phyloP scores from a whole-genome alignment of 768 basidiomycete genomes.

The Lactarius sanguifluus region DNA sequence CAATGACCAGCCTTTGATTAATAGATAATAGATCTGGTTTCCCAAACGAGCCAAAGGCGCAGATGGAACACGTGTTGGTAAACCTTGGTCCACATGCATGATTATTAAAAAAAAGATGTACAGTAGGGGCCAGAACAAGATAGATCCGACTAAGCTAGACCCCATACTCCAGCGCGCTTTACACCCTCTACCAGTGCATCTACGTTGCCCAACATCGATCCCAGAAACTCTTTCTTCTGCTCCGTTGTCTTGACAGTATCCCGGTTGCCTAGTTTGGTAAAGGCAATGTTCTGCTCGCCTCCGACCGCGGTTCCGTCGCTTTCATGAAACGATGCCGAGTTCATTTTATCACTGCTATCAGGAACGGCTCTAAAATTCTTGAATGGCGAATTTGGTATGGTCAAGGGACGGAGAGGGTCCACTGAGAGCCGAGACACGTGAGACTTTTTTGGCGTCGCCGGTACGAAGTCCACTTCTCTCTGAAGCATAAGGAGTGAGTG shows the following conservation, averaged over 20 bases:
- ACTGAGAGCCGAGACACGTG: conserved; percentile 38
- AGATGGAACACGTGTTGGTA: background rate
- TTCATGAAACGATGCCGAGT: conserved; percentile 5
- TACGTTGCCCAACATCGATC: conserved; percentile 85
- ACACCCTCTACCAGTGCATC: conserved; percentile 89
- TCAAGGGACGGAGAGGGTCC: conserved; percentile 29
- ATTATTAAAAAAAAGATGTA: background rate
- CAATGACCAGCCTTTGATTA: background rate
- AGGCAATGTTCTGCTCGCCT: conserved; percentile 26
- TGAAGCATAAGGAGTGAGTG: conserved; percentile 63
- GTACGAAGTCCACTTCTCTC: conserved; percentile 71
- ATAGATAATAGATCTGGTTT: background rate
- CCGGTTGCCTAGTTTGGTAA: conserved; percentile 28
- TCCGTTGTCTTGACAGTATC: conserved; percentile 54
- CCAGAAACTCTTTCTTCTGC: conserved; percentile 80
- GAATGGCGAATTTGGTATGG: conserved; percentile 23
- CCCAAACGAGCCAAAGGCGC: background rate
- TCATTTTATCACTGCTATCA: background rate
- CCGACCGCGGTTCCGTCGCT: conserved; percentile 23
- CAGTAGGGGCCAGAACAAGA: background rate
- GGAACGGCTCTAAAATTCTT: conserved; percentile 18
- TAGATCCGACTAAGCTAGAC: conserved; percentile 45
- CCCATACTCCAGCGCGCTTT: conserved; percentile 85
- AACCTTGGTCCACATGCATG: no score
- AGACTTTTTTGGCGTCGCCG: conserved; percentile 66